phyloP scores from a whole-genome alignment of 768 basidiomycete species.

The Terana coerulea region DNA sequence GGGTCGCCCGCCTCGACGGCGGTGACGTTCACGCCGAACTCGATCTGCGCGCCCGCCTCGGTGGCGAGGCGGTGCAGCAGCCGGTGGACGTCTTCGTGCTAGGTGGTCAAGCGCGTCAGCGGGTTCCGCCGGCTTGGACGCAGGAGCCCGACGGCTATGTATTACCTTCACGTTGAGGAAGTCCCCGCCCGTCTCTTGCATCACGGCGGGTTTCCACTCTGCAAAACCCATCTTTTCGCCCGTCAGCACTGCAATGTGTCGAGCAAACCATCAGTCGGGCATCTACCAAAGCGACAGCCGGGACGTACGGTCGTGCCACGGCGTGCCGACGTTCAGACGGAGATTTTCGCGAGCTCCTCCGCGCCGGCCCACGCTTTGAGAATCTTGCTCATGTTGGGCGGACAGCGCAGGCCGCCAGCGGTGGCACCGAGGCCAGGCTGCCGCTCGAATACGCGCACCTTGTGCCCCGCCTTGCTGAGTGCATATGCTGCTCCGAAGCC shows the following conservation, averaged over 20 bases:
- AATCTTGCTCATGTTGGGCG: slow-evolving; percentile 56
- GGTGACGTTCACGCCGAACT: slow-evolving; percentile 9
- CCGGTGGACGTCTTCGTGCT: slow-evolving; percentile 52
- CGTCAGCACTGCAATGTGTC: slow-evolving; percentile 35
- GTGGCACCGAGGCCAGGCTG: slow-evolving; percentile 35
- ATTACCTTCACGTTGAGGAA: slow-evolving; percentile 48
- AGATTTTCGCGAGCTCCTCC: slow-evolving; percentile 36
- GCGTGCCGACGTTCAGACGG: slow-evolving; percentile 30
- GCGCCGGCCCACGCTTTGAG: slow-evolving; percentile 53
- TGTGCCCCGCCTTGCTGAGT: slow-evolving; percentile 54
- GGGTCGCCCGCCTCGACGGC: slow-evolving; percentile 8
- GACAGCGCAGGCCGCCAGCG: slow-evolving; percentile 43
- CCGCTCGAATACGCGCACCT: slow-evolving; percentile 53
- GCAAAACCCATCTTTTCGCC: slow-evolving; percentile 44
- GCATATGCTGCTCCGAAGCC: slow-evolving; percentile 55
- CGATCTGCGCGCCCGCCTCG: slow-evolving; percentile 44
- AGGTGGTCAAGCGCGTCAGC: slow-evolving; percentile 1
- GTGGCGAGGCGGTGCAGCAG: slow-evolving; percentile 44
- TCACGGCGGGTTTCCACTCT: slow-evolving; percentile 43
- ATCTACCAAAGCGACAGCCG: not conserved
- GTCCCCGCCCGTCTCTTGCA: slow-evolving; percentile 44
- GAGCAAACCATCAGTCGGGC: not conserved
- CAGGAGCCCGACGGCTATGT: not conserved
- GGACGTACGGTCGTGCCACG: slow-evolving; percentile 33
- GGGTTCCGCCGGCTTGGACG: not conserved